Base-by-base conservation (phyloP, 257 asterid genomes). In the Handroanthus guayacan region DNA sequence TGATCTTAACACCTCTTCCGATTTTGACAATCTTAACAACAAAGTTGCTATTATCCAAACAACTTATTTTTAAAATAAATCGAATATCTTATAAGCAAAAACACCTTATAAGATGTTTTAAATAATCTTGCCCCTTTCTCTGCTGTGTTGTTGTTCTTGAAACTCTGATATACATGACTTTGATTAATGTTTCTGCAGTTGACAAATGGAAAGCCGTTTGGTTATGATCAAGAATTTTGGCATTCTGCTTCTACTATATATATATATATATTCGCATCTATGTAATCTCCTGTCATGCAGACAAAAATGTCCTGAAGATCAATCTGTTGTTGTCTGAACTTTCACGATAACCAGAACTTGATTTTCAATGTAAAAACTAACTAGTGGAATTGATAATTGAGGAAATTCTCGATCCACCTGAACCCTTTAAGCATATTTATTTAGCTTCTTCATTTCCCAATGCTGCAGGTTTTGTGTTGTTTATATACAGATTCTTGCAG, bases 381-480 rank as follows among this genome's bases (percentile, higher is more conserved):
- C 65, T 38, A 62, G 65, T 5, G 45, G 11, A 71, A 37, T 70
- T 70, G 34, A 14, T 13, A 20, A 70, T 18, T 70, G 8, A 36
- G 13, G 13, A 68, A 67, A 68, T 5, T 9, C 25, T 48, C 47
- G 14, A 44, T 20, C 13, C 25, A 47, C 25, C 41, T 20, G 45
- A 67, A 67, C 43, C 20, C 58, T 47, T 3, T 13, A 14, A 48
- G 41, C 8, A 25, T 18, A 44, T 41, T 6, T 65, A 17, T 16
- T 65, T 13, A 8, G 71, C 56, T 43, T 7, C 4, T 47, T 10
- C 54, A 47, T 10, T 10, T 5, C 54, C 14, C 54, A 47, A 0
- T 10, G 10, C 54, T 10, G 54, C 3, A 3, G 44, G 7, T 10
- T 11, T 10, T 47, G 9, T 47, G 54, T 4, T 47, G 54, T 3